These are phyloP conservation scores for Stenogyne calaminthoides DNA, from an alignment of 305 asterid species.

Conservation along the genomic window DNA sequence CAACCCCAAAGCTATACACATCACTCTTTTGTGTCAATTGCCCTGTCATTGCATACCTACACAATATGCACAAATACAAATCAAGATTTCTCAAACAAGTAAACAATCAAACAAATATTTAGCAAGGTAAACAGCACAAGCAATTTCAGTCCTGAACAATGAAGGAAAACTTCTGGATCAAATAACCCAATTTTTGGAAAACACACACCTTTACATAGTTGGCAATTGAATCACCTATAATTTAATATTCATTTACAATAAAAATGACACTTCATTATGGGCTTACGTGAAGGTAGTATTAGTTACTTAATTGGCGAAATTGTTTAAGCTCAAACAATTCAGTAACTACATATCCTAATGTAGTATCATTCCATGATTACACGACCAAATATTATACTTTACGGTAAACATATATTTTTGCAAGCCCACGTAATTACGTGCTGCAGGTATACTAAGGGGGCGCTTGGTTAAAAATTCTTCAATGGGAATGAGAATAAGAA, in stretches of 20 bases:
- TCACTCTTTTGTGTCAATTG: slow-evolving; percentile 78
- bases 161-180: background rate
- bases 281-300: background rate
- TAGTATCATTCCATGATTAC: background rate
- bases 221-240: background rate
- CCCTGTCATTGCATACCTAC: slow-evolving; percentile 83
- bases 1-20: slow-evolving; percentile 81
- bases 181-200: background rate
- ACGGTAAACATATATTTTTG: background rate
- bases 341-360: background rate
- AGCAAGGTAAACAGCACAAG: background rate
- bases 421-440: background rate
- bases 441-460: background rate
- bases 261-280: background rate
- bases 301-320: background rate
- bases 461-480: too few relatives aligned
- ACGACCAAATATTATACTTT: background rate
- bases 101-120: background rate
- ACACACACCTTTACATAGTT: background rate
- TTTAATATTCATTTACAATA: background rate
- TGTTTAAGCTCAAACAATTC: background rate
- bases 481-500: too few relatives aligned
- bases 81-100: slow-evolving; percentile 5
- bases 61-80: slow-evolving; percentile 16
- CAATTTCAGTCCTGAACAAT: background rate